Conservation (phyloP, 805 yeast species). For the Hanseniaspora occidentalis region DNA sequence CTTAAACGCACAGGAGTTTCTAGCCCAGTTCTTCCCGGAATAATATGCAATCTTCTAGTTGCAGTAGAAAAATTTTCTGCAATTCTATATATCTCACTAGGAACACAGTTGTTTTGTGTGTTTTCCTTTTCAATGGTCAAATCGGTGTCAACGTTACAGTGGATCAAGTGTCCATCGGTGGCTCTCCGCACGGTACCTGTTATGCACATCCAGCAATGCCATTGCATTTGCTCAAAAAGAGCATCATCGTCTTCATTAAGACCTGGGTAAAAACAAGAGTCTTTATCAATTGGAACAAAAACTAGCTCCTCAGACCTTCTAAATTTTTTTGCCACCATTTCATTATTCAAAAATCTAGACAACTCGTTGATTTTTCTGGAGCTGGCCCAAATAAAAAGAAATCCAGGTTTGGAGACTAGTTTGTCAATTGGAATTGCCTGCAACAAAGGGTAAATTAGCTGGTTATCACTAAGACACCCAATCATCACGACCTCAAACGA, state of each 20-base stretch:
- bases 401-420: conserved; percentile 75
- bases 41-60: conserved; percentile 69
- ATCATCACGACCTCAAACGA: conserved; percentile 87
- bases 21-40: conserved; percentile 60
- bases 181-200: conserved; percentile 89
- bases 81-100: conserved; percentile 63
- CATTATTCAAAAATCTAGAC: conserved; percentile 38
- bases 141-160: conserved; percentile 89
- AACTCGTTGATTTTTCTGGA: conserved; percentile 57
- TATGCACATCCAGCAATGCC: conserved; percentile 98
- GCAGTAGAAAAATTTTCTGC: conserved; percentile 85
- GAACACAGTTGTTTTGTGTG: conserved; percentile 40
- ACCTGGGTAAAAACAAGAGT: conserved; percentile 55
- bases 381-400: conserved; percentile 79
- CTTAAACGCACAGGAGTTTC: conserved; percentile 53
- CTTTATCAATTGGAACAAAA: conserved; percentile 56
- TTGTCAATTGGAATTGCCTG: conserved; percentile 56
- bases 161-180: conserved; percentile 71
- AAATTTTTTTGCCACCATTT: conserved; percentile 52
- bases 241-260: conserved; percentile 35
- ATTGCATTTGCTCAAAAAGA: conserved; percentile 59
- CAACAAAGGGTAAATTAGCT: conserved; percentile 49
- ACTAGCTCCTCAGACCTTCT: conserved; percentile 85
- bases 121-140: conserved; percentile 49
- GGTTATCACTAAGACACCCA: conserved; percentile 72